Conservation (phyloP, 2,329 filamentous ascomycete species). For the Trichoderma asperellum region DNA sequence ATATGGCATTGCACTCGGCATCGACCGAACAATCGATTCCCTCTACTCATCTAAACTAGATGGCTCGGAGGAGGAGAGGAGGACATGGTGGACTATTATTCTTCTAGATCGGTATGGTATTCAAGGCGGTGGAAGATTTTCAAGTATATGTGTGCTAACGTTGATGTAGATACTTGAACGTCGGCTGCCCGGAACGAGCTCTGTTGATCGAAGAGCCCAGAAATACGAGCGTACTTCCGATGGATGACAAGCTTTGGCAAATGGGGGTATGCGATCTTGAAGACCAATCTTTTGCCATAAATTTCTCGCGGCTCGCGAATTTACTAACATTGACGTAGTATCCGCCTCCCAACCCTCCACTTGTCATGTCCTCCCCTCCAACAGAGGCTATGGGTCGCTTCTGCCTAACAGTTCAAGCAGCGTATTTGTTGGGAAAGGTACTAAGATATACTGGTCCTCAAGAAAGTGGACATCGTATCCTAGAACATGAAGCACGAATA, state of each 20-base stretch:
- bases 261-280: neutral
- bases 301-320: neutral
- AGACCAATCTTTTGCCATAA: neutral
- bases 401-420: constrained; percentile 8
- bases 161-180: neutral
- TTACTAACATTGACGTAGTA: neutral
- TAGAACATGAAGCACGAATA: constrained; percentile 1
- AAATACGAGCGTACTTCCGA: neutral
- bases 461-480: neutral
- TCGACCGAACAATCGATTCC: neutral
- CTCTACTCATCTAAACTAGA: neutral
- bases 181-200: constrained; percentile 5
- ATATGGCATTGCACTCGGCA: constrained; percentile 8
- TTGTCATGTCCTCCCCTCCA: neutral
- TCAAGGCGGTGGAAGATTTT: neutral
- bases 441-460: neutral
- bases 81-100: constrained; percentile 11
- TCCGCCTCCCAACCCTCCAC: constrained; percentile 1
- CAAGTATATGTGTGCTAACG: neutral
- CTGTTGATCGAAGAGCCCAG: constrained; percentile 3
- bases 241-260: constrained; percentile 8
- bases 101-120: constrained; percentile 4
- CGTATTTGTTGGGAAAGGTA: neutral
- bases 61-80: constrained; percentile 1
- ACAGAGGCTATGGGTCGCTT: constrained; percentile 9